phyloP scores from a whole-genome alignment of 306 rosid genomes.

The Cotoneaster glaucophyllus region DNA sequence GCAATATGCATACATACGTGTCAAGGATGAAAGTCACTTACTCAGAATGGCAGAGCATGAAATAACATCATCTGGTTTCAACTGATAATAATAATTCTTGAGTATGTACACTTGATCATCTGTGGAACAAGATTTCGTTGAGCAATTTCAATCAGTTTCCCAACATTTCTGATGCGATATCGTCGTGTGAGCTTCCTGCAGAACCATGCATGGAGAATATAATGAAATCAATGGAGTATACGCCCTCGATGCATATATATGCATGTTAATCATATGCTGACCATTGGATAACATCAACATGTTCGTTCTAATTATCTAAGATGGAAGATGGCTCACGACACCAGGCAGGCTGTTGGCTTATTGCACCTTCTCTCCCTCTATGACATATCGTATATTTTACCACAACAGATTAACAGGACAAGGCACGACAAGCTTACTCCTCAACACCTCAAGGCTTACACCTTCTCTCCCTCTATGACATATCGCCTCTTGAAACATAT shows the following conservation, averaged over 20 bases:
- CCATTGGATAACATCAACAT: neutral
- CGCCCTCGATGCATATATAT: neutral
- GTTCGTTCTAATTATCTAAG: neutral
- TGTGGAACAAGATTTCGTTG: neutral
- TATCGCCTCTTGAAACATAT: neutral
- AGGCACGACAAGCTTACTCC: too few species aligned
- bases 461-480: too few species aligned
- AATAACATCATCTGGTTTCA: too few species aligned
- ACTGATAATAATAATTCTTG: too few species aligned
- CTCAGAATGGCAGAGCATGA: neutral
- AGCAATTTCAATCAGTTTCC: neutral
- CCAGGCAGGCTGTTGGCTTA: neutral
- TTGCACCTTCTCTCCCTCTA: neutral
- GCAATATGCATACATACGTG: neutral
- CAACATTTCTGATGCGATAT: neutral
- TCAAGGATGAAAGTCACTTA: neutral
- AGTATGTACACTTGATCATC: neutral
- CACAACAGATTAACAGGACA: neutral
- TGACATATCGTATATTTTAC: neutral
- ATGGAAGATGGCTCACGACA: neutral
- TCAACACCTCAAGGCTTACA: neutral
- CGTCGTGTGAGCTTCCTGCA: neutral
- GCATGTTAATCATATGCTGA: neutral
- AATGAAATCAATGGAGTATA: neutral
- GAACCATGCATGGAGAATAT: neutral